Base-by-base conservation (phyloP, 768 basidiomycete genomes). In the Exidia glandulosa region DNA sequence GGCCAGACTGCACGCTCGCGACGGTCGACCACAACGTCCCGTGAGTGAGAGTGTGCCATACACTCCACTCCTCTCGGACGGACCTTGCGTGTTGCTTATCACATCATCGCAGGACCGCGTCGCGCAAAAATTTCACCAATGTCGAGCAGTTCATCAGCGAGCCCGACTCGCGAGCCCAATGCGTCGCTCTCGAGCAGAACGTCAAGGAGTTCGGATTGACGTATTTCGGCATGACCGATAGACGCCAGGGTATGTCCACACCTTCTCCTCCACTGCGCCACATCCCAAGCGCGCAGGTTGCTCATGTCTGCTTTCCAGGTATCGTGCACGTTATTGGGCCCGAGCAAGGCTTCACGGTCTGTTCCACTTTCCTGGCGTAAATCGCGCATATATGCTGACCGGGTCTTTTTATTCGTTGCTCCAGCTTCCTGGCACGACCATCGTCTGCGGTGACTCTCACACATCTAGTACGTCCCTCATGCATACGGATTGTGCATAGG, bases 391-490 rank as follows among this genome's bases (percentile, higher is more conserved):
- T 25, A 27, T 14, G 50, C 25, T 54, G 30, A 54, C 50, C 16
- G 4, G 50, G 12, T 12, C 50, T 25, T 31, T 14, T 31, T 23
- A 6, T 65, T 62, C 27, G 59, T 30, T 54, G 10, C 32, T 31
- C 25, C 64, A 87, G 85, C 77, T 88, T 32, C 86, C 86, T 5
- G 86, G 86, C 14, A 87, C 85, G 52, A 88, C 86, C 34, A 88
- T 86, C 67, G 92, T 94, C 57, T 94, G 92, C 66, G 92, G 92
- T 69, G 92, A 94, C 74, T 94, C 91, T 3, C 92, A 94, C 75
- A 94, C 92, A 29, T 90, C 91, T 41, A 94, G 88, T 89, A 68
- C 66, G 86, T 75, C 6, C 13, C 32, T 9, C 33, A 16, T 19
- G 32, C 19, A 14, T 56, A 27, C n/a, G 29, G 48, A n/a, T 2